These are phyloP conservation scores for Penicillium lagena DNA, from an alignment of 495 filamentous ascomycete genomes.

Conservation along the genomic window DNA sequence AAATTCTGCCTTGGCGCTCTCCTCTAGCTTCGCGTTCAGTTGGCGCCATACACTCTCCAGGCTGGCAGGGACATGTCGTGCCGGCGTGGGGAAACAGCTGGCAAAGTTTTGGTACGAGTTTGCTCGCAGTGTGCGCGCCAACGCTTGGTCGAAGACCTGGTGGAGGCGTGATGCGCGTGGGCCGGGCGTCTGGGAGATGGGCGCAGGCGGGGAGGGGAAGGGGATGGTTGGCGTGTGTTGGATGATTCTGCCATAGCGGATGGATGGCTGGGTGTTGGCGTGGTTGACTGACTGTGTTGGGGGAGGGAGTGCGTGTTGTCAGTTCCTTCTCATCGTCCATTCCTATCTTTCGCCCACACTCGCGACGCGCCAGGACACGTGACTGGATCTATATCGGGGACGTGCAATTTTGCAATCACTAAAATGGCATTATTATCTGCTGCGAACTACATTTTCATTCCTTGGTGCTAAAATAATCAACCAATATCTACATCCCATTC, in stretches of 20 bases:
- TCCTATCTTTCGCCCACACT: background rate
- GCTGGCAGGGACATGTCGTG: conserved; percentile 58
- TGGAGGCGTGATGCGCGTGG: conserved; percentile 67
- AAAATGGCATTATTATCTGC: too few species aligned
- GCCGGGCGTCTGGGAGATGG: conserved; percentile 58
- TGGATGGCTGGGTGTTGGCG: background rate
- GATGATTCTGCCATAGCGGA: conserved; percentile 12
- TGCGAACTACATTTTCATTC: too few species aligned
- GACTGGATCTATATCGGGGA: too few species aligned
- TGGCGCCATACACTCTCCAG: conserved; percentile 62
- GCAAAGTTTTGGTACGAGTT: conserved; percentile 75
- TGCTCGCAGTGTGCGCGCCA: conserved; percentile 64
- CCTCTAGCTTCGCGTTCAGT: conserved; percentile 60
- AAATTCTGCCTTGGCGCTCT: conserved; percentile 62
- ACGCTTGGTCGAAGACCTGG: conserved; percentile 61
- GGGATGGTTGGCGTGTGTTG: conserved; percentile 20
- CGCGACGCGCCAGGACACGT: conserved; percentile 11
- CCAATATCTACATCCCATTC: background rate
- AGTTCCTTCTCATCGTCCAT: too few species aligned
- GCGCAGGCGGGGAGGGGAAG: conserved; percentile 52
- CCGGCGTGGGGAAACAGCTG: conserved; percentile 82
- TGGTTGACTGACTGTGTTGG: background rate
- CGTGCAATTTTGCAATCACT: too few species aligned
- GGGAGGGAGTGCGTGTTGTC: background rate
- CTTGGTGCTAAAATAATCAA: too few species aligned